Evolutionary conservation across 129 eudicot species (phyloP).

Genomic region (Logfia minima): DNA sequence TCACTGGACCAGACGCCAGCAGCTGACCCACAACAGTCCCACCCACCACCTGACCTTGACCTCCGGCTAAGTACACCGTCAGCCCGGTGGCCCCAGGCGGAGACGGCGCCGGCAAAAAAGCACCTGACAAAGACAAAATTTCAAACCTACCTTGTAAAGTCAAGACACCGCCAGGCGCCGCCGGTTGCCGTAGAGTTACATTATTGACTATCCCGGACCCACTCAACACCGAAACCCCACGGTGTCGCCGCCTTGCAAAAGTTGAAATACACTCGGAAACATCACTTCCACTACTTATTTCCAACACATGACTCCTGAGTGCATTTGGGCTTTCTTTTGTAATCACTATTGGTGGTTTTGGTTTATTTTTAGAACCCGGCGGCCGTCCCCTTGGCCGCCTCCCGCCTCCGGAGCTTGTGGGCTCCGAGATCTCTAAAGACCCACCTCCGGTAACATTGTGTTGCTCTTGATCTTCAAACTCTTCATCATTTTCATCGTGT

Average conservation of each 20-base stretch:
- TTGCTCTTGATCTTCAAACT: constrained; percentile 34
- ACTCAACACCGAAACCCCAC: constrained; percentile 72
- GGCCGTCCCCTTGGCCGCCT: constrained; percentile 78
- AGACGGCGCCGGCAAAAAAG: constrained; percentile 64
- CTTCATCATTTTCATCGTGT: constrained; percentile 38
- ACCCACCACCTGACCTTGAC: constrained; percentile 84
- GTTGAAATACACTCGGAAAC: constrained; percentile 55
- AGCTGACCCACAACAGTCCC: constrained; percentile 64
- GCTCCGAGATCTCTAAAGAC: constrained; percentile 39
- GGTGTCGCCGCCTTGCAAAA: constrained; percentile 65
- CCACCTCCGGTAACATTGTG: constrained; percentile 39
- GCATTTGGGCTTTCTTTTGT: constrained; percentile 74
- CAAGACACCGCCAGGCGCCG: constrained; percentile 59
- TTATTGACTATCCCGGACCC: constrained; percentile 64
- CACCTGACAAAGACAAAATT: constrained; percentile 64
- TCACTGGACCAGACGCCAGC: constrained; percentile 70
- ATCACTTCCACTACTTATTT: constrained; percentile 58
- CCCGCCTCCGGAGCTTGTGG: constrained; percentile 55
- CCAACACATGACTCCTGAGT: constrained; percentile 71
- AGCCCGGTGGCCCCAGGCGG: constrained; percentile 74
- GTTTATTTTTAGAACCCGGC: constrained; percentile 71
- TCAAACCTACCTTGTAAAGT: constrained; percentile 66
- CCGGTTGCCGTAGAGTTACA: constrained; percentile 65
- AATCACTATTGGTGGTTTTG: constrained; percentile 68
- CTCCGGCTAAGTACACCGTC: constrained; percentile 72